Conservation (phyloP, 106 monocot genomes). For the Allium fistulosum region DNA sequence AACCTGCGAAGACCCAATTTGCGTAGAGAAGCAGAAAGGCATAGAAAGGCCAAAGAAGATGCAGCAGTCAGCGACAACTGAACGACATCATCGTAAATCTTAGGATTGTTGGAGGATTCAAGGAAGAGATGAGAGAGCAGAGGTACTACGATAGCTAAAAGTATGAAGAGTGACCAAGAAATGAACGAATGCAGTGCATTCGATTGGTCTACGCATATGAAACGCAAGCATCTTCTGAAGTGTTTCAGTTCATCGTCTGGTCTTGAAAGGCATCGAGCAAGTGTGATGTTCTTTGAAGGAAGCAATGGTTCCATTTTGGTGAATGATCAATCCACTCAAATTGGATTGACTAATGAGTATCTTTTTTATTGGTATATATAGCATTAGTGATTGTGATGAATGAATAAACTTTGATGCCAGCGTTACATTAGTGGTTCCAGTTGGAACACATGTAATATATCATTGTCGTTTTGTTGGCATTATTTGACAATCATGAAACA, state of each 20-base stretch:
- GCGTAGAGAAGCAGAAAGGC: slow-evolving; percentile 38
- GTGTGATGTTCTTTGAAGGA: slow-evolving; percentile 2
- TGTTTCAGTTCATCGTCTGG: slow-evolving; percentile 56
- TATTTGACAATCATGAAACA: no score
- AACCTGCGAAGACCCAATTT: slow-evolving; percentile 60
- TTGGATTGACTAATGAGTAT: no score
- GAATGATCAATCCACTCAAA: no score
- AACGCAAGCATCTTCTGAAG: slow-evolving; percentile 58
- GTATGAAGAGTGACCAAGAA: slow-evolving; percentile 64
- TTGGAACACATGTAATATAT: no score
- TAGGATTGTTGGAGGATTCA: slow-evolving; percentile 24
- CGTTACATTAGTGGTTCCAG: no score
- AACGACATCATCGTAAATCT: slow-evolving; percentile 48
- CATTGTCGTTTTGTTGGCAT: no score
- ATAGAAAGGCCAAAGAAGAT: slow-evolving; percentile 49
- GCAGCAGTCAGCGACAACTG: slow-evolving; percentile 71
- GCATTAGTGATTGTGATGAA: no score
- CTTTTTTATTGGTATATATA: no score
- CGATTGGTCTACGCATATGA: slow-evolving; percentile 69
- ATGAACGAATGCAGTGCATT: slow-evolving; percentile 4
- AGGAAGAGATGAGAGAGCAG: slow-evolving; percentile 54
- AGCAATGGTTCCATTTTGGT: slow-evolving; percentile 16
- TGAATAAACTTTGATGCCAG: no score
- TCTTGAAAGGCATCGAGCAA: slow-evolving; percentile 24
- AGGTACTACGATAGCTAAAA: slow-evolving; percentile 45